Evolutionary conservation across 768 basidiomycete genomes (phyloP).

Genomic region (Amanita brunnescens): DNA sequence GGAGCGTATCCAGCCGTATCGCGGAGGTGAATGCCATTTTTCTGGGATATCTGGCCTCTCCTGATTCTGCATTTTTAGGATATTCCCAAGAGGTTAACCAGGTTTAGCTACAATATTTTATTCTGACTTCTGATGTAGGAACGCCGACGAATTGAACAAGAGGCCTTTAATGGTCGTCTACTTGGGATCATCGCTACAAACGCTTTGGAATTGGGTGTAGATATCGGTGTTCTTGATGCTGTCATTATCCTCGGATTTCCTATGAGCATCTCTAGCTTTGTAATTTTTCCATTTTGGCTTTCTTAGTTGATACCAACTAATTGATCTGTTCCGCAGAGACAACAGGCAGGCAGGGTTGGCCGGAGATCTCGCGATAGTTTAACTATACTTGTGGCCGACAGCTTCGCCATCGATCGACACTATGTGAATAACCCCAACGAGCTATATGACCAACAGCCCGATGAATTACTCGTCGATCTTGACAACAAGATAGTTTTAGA

Average conservation of each 20-base stretch:
- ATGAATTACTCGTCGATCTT: constrained; percentile 63
- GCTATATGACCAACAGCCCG: constrained; percentile 52
- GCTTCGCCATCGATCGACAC: constrained; percentile 64
- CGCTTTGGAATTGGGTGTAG: constrained; percentile 86
- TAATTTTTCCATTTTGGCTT: constrained; percentile 24
- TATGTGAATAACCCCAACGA: constrained; percentile 64
- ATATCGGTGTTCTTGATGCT: constrained; percentile 82
- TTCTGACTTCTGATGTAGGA: constrained; percentile 37
- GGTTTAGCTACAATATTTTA: not conserved
- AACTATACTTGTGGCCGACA: constrained; percentile 62
- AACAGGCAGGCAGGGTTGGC: constrained; percentile 86
- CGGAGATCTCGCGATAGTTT: constrained; percentile 74
- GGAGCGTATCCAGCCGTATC: constrained; percentile 69
- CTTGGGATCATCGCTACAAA: constrained; percentile 87
- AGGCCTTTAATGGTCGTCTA: constrained; percentile 78
- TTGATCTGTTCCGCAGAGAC: constrained; percentile 39
- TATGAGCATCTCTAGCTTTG: constrained; percentile 69
- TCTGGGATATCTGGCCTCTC: not conserved
- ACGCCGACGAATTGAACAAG: constrained; percentile 72
- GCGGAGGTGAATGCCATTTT: constrained; percentile 50
- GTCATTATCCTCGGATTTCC: constrained; percentile 90
- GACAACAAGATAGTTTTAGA: constrained; percentile 71
- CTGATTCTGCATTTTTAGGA: constrained; percentile 29
- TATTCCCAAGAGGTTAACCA: constrained; percentile 58
- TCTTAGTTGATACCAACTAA: not conserved